Evolutionary conservation across 257 asterid species (phyloP).

Genomic region (Solanum chilense): DNA sequence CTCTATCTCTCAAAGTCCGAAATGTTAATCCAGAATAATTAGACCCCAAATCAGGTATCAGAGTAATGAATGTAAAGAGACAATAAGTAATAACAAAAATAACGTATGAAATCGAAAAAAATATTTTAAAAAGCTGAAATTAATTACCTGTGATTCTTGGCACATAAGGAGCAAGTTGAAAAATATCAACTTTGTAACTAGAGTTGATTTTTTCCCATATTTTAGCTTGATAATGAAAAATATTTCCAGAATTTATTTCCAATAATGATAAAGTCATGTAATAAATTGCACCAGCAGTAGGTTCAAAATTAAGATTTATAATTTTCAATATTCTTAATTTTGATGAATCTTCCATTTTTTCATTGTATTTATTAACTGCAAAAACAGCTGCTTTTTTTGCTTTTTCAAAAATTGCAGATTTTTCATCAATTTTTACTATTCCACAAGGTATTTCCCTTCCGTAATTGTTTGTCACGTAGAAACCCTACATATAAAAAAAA

Average conservation of each 20-base stretch:
- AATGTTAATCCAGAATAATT: accelerated
- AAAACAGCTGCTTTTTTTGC: conserved; percentile 12
- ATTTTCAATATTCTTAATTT: neutral
- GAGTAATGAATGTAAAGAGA: neutral
- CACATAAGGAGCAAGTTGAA: conserved; percentile 24
- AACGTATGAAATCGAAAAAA: neutral
- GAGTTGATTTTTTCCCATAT: conserved; percentile 23
- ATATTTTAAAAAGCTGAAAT: neutral
- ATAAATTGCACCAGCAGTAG: conserved; percentile 33
- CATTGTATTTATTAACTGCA: conserved; percentile 21
- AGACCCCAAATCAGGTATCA: accelerated
- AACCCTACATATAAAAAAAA: neutral
- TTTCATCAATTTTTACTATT: neutral
- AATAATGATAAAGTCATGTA: conserved; percentile 17
- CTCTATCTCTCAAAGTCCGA: neutral
- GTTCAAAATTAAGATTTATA: conserved; percentile 23
- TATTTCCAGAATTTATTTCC: conserved; percentile 2
- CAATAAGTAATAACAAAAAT: neutral
- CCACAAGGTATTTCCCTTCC: neutral
- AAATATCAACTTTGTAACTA: conserved; percentile 6
- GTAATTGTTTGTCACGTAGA: neutral
- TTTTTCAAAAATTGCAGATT: neutral
- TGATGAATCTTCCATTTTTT: neutral
- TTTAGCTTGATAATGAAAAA: conserved; percentile 14
- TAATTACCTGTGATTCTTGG: neutral